A percentile compares a stretch with the other conserved stretches of the same genome.
Evolutionary conservation across 305 asterid species (phyloP).

Genomic region (Solanum hybrid): DNA sequence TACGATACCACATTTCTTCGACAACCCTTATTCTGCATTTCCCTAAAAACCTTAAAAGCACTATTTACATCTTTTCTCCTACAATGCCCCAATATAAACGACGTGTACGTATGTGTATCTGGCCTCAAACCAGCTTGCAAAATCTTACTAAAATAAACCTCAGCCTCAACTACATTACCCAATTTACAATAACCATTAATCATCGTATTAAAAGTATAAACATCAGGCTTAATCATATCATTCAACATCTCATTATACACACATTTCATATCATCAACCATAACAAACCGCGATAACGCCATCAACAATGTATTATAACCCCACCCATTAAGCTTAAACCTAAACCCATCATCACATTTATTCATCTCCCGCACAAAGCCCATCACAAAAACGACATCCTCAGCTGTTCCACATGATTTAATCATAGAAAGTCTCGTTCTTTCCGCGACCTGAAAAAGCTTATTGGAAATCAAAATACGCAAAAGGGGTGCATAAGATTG

Average conservation of each 20-base stretch:
- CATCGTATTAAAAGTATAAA: conserved; percentile 68
- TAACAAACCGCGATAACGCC: conserved; percentile 42
- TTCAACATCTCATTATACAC: conserved; percentile 56
- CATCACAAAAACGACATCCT: conserved; percentile 38
- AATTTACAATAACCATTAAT: conserved; percentile 66
- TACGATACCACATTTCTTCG: conserved; percentile 63
- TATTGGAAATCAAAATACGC: conserved; percentile 38
- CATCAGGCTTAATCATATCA: conserved; percentile 56
- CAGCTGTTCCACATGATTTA: conserved; percentile 32
- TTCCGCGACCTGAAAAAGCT: conserved; percentile 34
- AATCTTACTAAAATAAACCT: conserved; percentile 46
- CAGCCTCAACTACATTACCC: conserved; percentile 59
- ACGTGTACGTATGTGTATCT: conserved; percentile 65
- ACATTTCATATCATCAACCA: conserved; percentile 56
- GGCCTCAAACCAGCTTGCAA: conserved; percentile 61
- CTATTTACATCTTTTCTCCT: conserved; percentile 52
- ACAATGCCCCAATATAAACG: conserved; percentile 73
- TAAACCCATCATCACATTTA: conserved; percentile 8
- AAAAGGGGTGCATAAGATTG: conserved; percentile 46
- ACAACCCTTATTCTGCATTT: conserved; percentile 52
- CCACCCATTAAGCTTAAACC: conserved; percentile 44
- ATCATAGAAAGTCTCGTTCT: conserved; percentile 40
- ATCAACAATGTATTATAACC: conserved; percentile 55
- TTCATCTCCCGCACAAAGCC: conserved; percentile 36
- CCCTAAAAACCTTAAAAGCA: conserved; percentile 36